Evolutionary conservation across 352 stramenopile genomes (phyloP), one percentile per base, ranked within the genome.

Genomic region (Globisporangium paddicum): DNA sequence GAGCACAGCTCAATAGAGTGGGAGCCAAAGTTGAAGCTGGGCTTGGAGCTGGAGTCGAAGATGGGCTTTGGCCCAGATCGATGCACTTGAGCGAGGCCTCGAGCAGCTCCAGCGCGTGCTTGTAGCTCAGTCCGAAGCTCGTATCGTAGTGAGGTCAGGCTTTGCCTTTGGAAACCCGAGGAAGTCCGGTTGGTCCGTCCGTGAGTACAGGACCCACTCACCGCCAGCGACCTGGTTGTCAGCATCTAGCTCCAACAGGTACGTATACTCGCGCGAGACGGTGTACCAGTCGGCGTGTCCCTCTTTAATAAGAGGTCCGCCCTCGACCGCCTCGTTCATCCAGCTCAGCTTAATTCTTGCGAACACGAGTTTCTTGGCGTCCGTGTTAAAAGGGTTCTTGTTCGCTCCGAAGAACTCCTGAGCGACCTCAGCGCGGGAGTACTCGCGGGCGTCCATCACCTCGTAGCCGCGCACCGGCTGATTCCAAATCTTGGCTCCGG

Each of bases 231-330:
- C 82, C 55, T 86, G 68, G 35, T 81, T 69, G 2, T 66, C 60
- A 11, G 69, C 67, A 49, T 90, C 71, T 30, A 79, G 74, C 63
- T 90, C 80, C 11, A 89, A 68, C 4, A 86, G 30, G 60, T 88
- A 88, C 48, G 84, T 63, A 66, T 88, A 88, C 55, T 85, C 71
- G 64, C 75, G 46, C n/a, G n/a, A n/a, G n/a, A n/a, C n/a, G n/a
- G 64, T 73, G 38, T 37, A 65, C 13, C 61, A 71, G 61, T 86
- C 64, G 11, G 48, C 60, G 16, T 50, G 21, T 16, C 62, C 62
- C 45, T 66, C 18, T 66, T 74, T 54, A 9, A 83, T 70, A 0
- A n/a, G n/a, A n/a, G n/a, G n/a, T n/a, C n/a, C n/a, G n/a, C n/a
- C n/a, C n/a, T n/a, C n/a, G n/a, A n/a, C n/a, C n/a, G n/a, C n/a